Base-by-base conservation (phyloP, 371 early-diverging fungal genomes). In the Zychaea mexicana region DNA sequence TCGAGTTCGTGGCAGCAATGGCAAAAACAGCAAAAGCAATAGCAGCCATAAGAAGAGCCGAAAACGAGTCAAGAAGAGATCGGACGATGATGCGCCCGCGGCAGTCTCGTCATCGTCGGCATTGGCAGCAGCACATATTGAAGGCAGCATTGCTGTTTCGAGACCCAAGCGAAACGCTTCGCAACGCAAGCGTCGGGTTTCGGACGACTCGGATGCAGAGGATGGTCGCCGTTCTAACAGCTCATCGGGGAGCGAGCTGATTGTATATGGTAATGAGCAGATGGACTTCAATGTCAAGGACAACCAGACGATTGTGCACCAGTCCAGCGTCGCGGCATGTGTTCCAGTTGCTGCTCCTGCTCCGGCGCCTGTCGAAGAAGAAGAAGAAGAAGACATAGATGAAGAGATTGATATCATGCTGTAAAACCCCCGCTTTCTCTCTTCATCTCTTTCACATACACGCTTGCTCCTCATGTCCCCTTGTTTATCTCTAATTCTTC, bases 141-240 rank as follows among this genome's bases (percentile, higher is more conserved):
- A 36, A 47, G 60, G 54, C 19, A 65, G 60, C 32, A 52, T 58
- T 31, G 79, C 80, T 21, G 67, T 65, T 5, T 65, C 78, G 21
- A 61, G 73, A 49, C 80, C 80, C 3, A 82, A 82, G 27, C 67
- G 80, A 64, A 61, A 75, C 31, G 75, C 78, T 19, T 78, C 80
- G 33, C 64, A 79, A 27, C 80, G 78, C 36, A 82, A 82, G 64
- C 73, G 78, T 17, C 70, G 80, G 21, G 52, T 79, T 57, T 42
- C 80, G 17, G 83, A 82, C 61, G 74, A 79, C 45, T 76, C 76
- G 1, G 83, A 82, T 58, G 65, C 62, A 2, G 71, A 72, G 4
- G 69, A 71, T 5, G 49, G 49, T 8, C 49, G 49, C 12, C 21
- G 49, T 22, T 24, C 24, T 1, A 68, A 67, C 12, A 64, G 61